These are phyloP conservation scores for Xylaria venustula DNA, from an alignment of 495 filamentous ascomycete species.

Conservation along the genomic window DNA sequence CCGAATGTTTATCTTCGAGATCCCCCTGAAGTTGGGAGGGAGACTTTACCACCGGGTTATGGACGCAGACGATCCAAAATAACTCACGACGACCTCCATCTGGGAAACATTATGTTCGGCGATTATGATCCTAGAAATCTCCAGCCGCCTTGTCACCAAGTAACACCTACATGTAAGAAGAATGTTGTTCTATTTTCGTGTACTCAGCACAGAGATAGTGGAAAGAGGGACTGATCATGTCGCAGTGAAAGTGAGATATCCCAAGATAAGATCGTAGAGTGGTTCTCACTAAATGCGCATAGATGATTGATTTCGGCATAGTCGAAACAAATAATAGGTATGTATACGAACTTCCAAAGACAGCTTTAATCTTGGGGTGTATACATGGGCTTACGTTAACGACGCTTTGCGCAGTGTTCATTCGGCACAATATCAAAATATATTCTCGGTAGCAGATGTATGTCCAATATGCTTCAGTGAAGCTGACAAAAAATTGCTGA, in stretches of 20 bases:
- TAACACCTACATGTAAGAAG: background rate
- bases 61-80: background rate
- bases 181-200: background rate
- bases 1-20: background rate
- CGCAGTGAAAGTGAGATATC: background rate
- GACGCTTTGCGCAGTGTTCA: no score
- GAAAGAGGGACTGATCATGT: background rate
- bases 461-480: background rate
- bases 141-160: background rate
- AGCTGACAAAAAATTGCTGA: background rate
- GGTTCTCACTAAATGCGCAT: background rate
- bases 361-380: no score
- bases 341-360: background rate
- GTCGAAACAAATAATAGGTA: background rate
- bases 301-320: slow-evolving; percentile 1
- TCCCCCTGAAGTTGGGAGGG: background rate
- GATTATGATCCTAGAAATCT: background rate
- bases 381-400: no score
- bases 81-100: background rate
- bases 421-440: no score
- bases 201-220: background rate
- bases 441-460: background rate
- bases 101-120: slow-evolving; percentile 4
- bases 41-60: background rate
- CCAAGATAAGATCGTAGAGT: background rate